Base-by-base conservation (phyloP, 2,329 filamentous ascomycete genomes). In the Penicillium palitans region DNA sequence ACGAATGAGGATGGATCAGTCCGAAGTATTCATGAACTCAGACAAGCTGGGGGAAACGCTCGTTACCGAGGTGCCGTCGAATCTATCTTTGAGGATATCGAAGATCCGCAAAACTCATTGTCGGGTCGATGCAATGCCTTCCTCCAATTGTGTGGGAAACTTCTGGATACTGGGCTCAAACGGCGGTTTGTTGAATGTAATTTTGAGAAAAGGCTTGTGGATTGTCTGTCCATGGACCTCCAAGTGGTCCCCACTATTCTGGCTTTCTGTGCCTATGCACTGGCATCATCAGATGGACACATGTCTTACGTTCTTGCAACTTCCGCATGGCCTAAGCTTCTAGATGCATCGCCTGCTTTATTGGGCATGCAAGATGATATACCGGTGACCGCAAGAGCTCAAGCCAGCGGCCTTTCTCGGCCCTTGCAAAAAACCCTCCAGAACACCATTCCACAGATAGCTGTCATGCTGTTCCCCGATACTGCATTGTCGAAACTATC, bases 141-240 rank as follows among this genome's bases (percentile, higher is more conserved):
- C 59, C 72, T 84, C 40, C 83, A 86, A 53, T 72, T 87, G n/a
- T 80, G 80, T 52, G 72, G 71, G 27, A 85, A 83, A 63, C 73
- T 87, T 57, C 64, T 76, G 3, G 80, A 80, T 39, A 50, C 69
- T 24, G 67, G 69, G n/a, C 75, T 77, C 54, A 66, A 68, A 33
- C 69, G 68, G n/a, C 73, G 75, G 31, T 92, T 96, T 66, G 82
- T 89, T 21, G 87, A 92, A 61, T 87, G 91, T 64, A 85, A 86
- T 7, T 85, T 89, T 56, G 89, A 91, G 61, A 83, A 86, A 54
- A 84, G 83, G 31, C 79, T 97, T 17, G 83, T 91, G 52, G 80
- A 83, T 45, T 83, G 84, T 42, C 79, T 90, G 10, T 81, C 80
- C 0, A 78, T 80, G 49, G 84, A 88, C 67, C 74, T 80, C 1